Base-by-base conservation (phyloP, 2,329 filamentous ascomycete species). In the Thelonectria olida region DNA sequence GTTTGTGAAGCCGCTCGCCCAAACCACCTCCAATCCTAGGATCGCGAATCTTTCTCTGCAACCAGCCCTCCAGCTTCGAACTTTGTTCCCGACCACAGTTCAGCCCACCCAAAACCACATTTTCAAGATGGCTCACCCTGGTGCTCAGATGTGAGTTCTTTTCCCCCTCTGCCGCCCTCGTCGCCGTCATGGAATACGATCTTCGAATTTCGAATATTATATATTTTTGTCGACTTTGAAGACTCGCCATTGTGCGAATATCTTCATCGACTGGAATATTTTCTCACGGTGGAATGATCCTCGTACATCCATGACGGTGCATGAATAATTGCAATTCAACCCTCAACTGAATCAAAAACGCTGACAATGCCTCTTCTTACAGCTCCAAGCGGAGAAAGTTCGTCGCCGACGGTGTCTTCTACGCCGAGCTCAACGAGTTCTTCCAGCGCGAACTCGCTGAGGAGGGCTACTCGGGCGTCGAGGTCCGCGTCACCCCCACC, bases 361-460 rank as follows among this genome's bases (percentile, higher is more conserved):
- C 71, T 73, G 47, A 69, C 61, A 36, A 34, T 52, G 34, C 22
- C 19, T 60, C 22, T 38, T 62, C 58, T 7, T 23, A 72, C 80
- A 94, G 92, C 84, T 94, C 91, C 82, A 95, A 95, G 90, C 85
- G 91, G 84, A 92, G 92, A 89, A 95, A 95, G 90, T 95, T 94
- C 87, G 91, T 95, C 81, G 92, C 91, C 75, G 96, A 99, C 85
- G 96, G 96, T 90, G 96, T 99, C 80, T 99, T 99, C 92, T 99
- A 97, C 85, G 96, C 96, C 88, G 96, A 99, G 87, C 88, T 99
- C 84, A 99, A 99, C 91, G 96, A 99, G 88, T 99, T 99, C 92
- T 99, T 99, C 93, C 96, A 98, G 90, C 95, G 96, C 84, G 96
- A 99, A 87, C 89, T 99, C 81, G 96, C 96, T 81, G 96, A 99